Evolutionary conservation across 202 grass and related monocot species (phyloP).

Genomic region (Carex arenaria): DNA sequence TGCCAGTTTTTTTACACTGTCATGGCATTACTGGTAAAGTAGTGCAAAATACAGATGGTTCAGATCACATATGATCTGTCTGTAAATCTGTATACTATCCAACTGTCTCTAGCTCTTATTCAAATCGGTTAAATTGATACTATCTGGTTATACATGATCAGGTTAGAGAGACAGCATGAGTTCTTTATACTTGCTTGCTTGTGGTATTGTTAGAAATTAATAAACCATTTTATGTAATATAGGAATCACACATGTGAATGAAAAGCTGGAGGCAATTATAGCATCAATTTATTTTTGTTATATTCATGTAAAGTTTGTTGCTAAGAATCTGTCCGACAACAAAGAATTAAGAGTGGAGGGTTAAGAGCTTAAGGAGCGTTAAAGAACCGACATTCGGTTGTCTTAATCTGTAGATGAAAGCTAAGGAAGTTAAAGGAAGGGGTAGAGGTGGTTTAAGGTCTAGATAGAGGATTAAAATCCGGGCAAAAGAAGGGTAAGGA

Average conservation of each 20-base stretch:
- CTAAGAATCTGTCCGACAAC: neutral
- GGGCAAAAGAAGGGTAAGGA: too few species aligned
- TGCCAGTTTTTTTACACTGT: neutral
- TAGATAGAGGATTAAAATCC: too few species aligned
- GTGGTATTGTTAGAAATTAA: neutral
- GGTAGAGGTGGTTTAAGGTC: too few species aligned
- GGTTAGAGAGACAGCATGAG: neutral
- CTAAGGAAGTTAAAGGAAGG: too few species aligned
- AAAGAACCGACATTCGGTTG: too few species aligned
- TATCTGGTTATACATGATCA: neutral
- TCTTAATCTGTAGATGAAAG: too few species aligned
- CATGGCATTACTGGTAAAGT: constrained; percentile 4
- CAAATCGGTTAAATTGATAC: neutral
- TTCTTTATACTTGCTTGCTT: too few species aligned
- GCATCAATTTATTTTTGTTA: neutral
- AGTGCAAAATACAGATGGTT: neutral
- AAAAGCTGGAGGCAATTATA: neutral
- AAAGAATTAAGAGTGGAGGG: too few species aligned
- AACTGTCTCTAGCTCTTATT: neutral
- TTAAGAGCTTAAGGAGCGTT: too few species aligned
- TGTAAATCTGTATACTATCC: neutral
- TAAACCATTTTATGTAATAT: neutral
- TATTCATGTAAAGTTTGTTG: neutral
- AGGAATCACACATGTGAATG: neutral
- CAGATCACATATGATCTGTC: neutral